phyloP scores from a whole-genome alignment of 2,329 filamentous ascomycete genomes.

The Botrytis cinerea region DNA sequence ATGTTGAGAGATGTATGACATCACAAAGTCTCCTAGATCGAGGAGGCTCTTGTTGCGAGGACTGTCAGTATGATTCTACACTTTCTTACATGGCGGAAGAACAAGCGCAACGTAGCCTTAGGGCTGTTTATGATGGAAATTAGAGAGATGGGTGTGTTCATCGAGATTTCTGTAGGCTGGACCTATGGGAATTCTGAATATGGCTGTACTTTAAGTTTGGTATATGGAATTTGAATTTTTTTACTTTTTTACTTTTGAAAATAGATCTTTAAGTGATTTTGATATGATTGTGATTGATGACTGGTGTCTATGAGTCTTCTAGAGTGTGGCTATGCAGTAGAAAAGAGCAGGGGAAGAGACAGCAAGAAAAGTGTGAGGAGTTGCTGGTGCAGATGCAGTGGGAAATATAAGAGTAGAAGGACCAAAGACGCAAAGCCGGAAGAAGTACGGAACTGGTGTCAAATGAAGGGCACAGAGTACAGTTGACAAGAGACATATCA shows the following conservation, averaged over 20 bases:
- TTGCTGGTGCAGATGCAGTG: too few relatives aligned
- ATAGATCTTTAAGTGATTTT: background rate
- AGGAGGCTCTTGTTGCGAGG: background rate
- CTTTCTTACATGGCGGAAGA: background rate
- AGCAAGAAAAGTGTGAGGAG: too few relatives aligned
- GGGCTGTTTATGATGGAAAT: background rate
- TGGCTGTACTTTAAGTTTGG: background rate
- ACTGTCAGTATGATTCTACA: background rate
- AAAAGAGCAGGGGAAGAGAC: too few relatives aligned
- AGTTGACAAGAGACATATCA: accelerated
- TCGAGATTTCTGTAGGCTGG: background rate
- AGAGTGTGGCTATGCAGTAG: too few relatives aligned
- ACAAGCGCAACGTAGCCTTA: background rate
- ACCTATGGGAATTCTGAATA: background rate
- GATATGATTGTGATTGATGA: background rate
- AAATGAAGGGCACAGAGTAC: accelerated
- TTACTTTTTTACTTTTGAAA: background rate
- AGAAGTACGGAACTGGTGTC: accelerated
- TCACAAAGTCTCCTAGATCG: background rate
- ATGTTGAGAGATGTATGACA: background rate
- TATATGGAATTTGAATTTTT: background rate
- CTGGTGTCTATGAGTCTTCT: background rate
- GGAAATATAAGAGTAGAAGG: too few relatives aligned
- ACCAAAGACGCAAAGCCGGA: background rate
- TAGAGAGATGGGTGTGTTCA: background rate